Conservation (phyloP, 495 filamentous ascomycete species). For the Aspergillus cavernicola region DNA sequence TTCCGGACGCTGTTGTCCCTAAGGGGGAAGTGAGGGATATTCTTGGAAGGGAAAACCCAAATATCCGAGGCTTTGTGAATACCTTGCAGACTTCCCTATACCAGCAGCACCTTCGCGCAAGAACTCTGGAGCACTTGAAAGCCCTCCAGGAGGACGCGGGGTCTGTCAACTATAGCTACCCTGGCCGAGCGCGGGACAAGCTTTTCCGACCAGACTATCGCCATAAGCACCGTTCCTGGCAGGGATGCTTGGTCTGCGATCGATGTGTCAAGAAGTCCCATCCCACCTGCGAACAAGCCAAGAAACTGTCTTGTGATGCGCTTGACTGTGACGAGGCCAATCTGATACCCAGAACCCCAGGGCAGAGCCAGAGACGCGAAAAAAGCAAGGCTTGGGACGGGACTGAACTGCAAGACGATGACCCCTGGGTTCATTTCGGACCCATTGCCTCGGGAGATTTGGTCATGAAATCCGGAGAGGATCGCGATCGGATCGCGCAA, state of each 20-base stretch:
- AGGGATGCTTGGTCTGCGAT: background rate
- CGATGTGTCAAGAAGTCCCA: too few species aligned
- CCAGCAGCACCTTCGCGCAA: background rate
- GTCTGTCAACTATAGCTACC: background rate
- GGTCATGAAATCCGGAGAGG: constrained; percentile 28
- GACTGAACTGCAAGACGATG: background rate
- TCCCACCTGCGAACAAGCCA: background rate
- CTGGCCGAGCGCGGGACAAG: background rate
- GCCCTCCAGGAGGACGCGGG: background rate
- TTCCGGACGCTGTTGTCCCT: background rate
- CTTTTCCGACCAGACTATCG: background rate
- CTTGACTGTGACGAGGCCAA: background rate
- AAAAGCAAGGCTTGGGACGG: too few species aligned
- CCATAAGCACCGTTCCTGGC: background rate
- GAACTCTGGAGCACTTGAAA: background rate
- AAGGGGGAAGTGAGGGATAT: too few species aligned
- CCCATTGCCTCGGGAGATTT: constrained; percentile 25
- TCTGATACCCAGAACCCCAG: background rate
- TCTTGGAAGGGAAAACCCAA: too few species aligned
- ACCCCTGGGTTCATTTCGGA: constrained; percentile 21
- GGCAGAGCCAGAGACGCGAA: too few species aligned
- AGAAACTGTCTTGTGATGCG: background rate
- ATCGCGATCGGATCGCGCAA: constrained; percentile 21
- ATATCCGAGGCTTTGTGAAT: background rate
- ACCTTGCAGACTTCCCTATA: background rate